These are phyloP conservation scores for Gossypium thurberi DNA, from an alignment of 345 rosid genomes.

Conservation along the genomic window DNA sequence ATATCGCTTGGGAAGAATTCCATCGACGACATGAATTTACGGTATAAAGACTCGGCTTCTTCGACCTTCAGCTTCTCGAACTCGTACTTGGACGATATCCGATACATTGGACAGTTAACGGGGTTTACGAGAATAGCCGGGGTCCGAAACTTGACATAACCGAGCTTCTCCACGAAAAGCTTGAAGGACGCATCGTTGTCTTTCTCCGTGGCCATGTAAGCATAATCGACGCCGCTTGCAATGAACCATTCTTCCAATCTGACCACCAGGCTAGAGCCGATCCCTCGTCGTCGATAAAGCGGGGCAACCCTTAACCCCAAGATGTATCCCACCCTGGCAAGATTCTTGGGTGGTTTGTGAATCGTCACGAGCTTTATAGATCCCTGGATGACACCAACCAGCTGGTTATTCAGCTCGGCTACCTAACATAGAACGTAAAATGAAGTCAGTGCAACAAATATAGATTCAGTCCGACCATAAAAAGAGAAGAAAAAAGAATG, in stretches of 20 bases:
- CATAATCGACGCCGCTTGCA: slow-evolving; percentile 42
- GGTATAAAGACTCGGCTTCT: slow-evolving; percentile 50
- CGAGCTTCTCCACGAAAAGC: slow-evolving; percentile 46
- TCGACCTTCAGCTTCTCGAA: slow-evolving; percentile 42
- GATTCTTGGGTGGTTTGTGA: slow-evolving; percentile 26
- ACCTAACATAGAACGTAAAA: slow-evolving; percentile 34
- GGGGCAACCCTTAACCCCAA: slow-evolving; percentile 64
- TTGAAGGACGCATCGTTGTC: slow-evolving; percentile 58
- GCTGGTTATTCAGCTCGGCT: slow-evolving; percentile 46
- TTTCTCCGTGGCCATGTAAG: slow-evolving; percentile 78
- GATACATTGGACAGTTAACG: slow-evolving; percentile 28
- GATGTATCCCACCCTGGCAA: slow-evolving; percentile 55
- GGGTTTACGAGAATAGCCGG: slow-evolving; percentile 67
- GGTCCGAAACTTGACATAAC: slow-evolving; percentile 45
- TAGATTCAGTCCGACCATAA: not conserved
- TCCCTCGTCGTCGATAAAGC: slow-evolving; percentile 45
- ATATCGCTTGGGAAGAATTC: slow-evolving; percentile 76
- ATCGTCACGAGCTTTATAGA: slow-evolving; percentile 55
- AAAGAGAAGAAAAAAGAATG: not conserved
- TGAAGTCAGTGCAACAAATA: not conserved
- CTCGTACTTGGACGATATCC: slow-evolving; percentile 23
- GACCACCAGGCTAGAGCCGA: slow-evolving; percentile 45
- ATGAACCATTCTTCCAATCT: slow-evolving; percentile 71
- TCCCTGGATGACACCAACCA: slow-evolving; percentile 75
- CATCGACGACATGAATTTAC: slow-evolving; percentile 35